Evolutionary conservation across 176 grass and related monocot genomes (phyloP).

Genomic region (Carex scoparia): DNA sequence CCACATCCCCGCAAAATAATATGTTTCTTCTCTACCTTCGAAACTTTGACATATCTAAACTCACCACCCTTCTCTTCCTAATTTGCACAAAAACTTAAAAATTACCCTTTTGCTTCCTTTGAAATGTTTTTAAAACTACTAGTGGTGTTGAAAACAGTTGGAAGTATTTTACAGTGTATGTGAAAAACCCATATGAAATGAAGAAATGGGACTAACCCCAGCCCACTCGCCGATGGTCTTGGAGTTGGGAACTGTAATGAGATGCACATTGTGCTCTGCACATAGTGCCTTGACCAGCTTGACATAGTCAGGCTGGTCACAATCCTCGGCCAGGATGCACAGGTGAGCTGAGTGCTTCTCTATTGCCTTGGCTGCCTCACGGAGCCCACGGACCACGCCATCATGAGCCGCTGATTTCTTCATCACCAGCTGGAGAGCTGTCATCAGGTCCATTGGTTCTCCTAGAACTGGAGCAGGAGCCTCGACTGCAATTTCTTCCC

Average conservation of each 20-base stretch:
- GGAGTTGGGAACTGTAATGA: slow-evolving; percentile 55
- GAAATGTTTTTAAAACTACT: not conserved
- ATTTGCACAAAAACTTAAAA: not conserved
- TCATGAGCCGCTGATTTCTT: slow-evolving; percentile 52
- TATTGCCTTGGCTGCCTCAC: slow-evolving; percentile 32
- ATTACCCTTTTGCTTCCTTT: not conserved
- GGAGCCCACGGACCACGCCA: slow-evolving; percentile 28
- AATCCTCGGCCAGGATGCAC: slow-evolving; percentile 34
- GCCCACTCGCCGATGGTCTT: slow-evolving; percentile 49
- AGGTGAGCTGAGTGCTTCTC: slow-evolving; percentile 38
- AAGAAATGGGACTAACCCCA: slow-evolving; percentile 17
- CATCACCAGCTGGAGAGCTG: slow-evolving; percentile 53
- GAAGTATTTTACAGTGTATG: no score
- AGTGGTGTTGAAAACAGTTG: not conserved
- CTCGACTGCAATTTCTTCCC: slow-evolving; percentile 39
- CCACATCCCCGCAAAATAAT: not conserved
- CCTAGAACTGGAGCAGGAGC: slow-evolving; percentile 32
- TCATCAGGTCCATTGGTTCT: slow-evolving; percentile 69
- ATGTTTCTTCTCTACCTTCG: not conserved
- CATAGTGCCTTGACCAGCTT: slow-evolving; percentile 71
- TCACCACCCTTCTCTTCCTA: not conserved
- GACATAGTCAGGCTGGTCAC: slow-evolving; percentile 63
- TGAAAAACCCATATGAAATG: not conserved
- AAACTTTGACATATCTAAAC: not conserved
- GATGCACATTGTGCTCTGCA: slow-evolving; percentile 62